Conservation (phyloP, 2,329 filamentous ascomycete species). For the Juglanconis oblonga region DNA sequence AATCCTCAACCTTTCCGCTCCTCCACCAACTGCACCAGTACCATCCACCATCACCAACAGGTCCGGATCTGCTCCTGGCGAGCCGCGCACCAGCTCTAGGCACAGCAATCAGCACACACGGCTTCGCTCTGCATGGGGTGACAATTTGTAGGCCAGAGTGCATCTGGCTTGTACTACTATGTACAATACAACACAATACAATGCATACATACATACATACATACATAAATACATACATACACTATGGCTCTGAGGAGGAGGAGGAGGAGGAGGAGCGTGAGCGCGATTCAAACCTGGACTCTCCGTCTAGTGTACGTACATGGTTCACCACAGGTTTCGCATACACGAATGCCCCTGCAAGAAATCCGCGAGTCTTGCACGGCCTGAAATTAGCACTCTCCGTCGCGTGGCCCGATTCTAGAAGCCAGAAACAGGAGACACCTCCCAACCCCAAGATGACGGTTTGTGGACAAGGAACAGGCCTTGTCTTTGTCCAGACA, state of each 20-base stretch:
- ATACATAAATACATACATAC: not conserved
- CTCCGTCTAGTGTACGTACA: no score
- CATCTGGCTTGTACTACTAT: not conserved
- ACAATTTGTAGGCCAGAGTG: no score
- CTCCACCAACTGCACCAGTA: not conserved
- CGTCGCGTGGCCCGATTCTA: constrained; percentile 1
- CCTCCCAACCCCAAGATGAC: not conserved
- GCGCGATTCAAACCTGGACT: no score
- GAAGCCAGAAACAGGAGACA: not conserved
- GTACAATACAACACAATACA: not conserved
- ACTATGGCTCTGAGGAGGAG: no score
- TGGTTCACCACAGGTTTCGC: not conserved
- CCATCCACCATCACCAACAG: not conserved
- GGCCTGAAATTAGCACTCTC: constrained; percentile 1
- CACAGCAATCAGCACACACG: not conserved
- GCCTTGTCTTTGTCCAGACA: constrained; percentile 8
- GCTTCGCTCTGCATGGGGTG: no score
- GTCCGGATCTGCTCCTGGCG: not conserved
- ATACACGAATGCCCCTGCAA: not conserved
- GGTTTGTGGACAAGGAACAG: constrained; percentile 10
- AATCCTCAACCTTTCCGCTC: not conserved
- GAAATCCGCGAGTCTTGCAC: not conserved
- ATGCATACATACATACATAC: not conserved
- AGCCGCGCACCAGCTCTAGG: not conserved
- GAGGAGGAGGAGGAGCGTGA: no score